phyloP scores from a whole-genome alignment of 2,329 filamentous ascomycete genomes.

The Coniochaeta sp. region DNA sequence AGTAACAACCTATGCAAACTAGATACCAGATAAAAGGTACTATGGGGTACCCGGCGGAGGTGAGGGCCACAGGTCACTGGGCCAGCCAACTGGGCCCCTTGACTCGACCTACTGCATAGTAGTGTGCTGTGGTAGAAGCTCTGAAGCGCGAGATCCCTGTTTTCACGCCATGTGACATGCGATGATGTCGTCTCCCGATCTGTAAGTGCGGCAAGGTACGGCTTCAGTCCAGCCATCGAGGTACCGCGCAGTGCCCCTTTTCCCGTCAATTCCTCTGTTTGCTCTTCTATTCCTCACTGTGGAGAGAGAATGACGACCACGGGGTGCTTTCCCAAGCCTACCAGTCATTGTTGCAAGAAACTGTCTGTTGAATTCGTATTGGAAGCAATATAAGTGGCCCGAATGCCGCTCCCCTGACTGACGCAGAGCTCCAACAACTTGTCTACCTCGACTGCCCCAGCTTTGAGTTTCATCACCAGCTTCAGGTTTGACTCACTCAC shows the following conservation, averaged over 20 bases:
- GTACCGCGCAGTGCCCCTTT: not conserved
- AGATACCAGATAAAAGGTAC: not conserved
- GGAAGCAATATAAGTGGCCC: constrained; percentile 1
- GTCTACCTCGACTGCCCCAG: not conserved
- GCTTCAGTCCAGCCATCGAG: not conserved
- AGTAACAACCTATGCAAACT: too few species aligned
- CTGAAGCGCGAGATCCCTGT: not conserved
- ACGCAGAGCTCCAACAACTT: not conserved
- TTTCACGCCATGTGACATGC: not conserved
- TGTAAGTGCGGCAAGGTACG: not conserved
- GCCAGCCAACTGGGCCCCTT: not conserved
- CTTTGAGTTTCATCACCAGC: not conserved
- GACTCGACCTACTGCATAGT: not conserved
- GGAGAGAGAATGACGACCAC: constrained; percentile 1
- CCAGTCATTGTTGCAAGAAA: not conserved
- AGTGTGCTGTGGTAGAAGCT: too few species aligned
- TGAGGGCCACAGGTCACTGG: not conserved
- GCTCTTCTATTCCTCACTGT: not conserved
- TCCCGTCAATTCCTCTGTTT: not conserved
- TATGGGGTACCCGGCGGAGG: not conserved
- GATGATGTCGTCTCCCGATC: not conserved
- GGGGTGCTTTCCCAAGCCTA: too few species aligned
- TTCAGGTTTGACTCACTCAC: not conserved
- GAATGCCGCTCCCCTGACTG: not conserved
- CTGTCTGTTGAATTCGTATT: not conserved